A percentile compares a stretch with the other conserved stretches of the same genome.
phyloP scores from a whole-genome alignment of 371 early-diverging fungal genomes.

The Enteropsectra breve region DNA sequence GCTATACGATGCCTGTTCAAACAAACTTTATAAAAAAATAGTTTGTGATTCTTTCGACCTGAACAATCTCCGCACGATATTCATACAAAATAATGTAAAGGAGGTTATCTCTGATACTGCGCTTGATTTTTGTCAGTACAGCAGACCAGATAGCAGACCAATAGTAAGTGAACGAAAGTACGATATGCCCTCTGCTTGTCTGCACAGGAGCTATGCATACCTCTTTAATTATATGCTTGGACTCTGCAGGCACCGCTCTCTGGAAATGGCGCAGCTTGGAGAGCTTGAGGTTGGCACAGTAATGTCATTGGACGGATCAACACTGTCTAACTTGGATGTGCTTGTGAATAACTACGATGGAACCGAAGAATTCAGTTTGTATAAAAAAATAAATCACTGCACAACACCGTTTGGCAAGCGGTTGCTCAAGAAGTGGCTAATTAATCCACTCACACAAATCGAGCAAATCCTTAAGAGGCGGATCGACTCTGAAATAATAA shows the following conservation, averaged over 20 bases:
- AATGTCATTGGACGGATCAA: constrained; percentile 79
- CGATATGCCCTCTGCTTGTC: constrained; percentile 16
- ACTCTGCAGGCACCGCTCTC: constrained; percentile 31
- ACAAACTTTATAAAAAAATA: constrained; percentile 69
- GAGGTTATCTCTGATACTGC: constrained; percentile 49
- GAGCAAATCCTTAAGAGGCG: constrained; percentile 71
- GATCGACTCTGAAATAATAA: constrained; percentile 61
- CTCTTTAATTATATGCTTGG: constrained; percentile 48
- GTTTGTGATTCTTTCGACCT: constrained; percentile 74
- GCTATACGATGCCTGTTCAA: constrained; percentile 85
- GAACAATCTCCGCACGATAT: constrained; percentile 75
- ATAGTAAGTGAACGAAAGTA: constrained; percentile 7
- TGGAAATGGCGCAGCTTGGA: constrained; percentile 25
- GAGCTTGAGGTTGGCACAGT: constrained; percentile 57
- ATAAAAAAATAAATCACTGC: constrained; percentile 62
- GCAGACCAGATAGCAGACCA: not conserved
- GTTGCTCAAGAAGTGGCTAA: constrained; percentile 47
- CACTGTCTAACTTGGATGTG: constrained; percentile 78
- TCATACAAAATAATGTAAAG: constrained; percentile 60
- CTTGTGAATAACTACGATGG: constrained; percentile 73
- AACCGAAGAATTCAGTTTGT: constrained; percentile 69
- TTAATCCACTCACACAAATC: constrained; percentile 38
- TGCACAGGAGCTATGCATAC: constrained; percentile 40
- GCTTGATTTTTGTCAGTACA: no score
- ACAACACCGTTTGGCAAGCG: constrained; percentile 52